Evolutionary conservation across 139 green algal genomes (phyloP).

Genomic region (Chlorella sp.): DNA sequence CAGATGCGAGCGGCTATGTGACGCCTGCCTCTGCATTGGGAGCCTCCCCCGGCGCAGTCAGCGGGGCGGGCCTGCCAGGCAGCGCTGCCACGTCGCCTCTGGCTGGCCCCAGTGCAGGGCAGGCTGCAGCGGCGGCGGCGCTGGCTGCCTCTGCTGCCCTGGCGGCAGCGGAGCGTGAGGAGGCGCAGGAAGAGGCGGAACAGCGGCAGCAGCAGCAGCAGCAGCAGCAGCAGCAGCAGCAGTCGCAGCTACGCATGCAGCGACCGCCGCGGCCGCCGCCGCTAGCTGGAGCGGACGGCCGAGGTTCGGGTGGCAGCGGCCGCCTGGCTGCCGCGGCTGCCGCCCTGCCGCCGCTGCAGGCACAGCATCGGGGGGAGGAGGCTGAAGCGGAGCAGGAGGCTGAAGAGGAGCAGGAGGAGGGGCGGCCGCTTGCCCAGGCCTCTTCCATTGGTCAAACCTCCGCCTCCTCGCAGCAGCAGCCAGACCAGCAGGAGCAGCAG

Average conservation of each 20-base stretch:
- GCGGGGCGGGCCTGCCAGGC: background rate
- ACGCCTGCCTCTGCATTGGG: background rate
- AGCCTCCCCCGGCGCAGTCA: background rate
- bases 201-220: background rate
- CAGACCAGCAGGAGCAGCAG: background rate
- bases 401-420: background rate
- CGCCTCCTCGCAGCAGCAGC: background rate
- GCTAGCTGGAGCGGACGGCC: too few relatives aligned
- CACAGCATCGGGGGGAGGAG: background rate
- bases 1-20: background rate
- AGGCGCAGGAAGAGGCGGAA: background rate
- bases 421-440: background rate
- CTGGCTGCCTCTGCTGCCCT: background rate
- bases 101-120: background rate
- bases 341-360: background rate
- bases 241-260: background rate
- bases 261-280: background rate
- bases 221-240: background rate
- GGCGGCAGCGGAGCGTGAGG: background rate
- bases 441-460: background rate
- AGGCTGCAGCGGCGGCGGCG: slow-evolving; percentile 2
- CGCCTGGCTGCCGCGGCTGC: too few relatives aligned
- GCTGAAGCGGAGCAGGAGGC: background rate
- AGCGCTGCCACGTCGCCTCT: background rate
- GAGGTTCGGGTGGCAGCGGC: too few relatives aligned